phyloP scores from a whole-genome alignment of 768 basidiomycete species.

The Polyporus arcularius region DNA sequence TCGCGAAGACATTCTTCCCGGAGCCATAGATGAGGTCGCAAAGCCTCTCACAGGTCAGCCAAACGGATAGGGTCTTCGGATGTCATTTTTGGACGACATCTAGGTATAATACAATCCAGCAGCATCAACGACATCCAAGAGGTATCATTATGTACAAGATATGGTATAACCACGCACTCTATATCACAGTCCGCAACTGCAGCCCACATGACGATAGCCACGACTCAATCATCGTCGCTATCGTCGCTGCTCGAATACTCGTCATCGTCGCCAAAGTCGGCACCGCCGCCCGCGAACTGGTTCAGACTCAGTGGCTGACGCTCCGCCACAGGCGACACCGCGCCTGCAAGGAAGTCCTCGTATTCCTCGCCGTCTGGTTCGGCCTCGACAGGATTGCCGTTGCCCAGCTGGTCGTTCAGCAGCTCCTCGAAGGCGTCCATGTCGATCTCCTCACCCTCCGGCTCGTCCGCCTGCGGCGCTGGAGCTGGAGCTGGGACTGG shows the following conservation, averaged over 20 bases:
- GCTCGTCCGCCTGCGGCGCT: conserved; percentile 11
- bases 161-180: not conserved
- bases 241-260: conserved; percentile 30
- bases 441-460: conserved; percentile 26
- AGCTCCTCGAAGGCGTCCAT: conserved; percentile 20
- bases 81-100: too few relatives aligned
- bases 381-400: not conserved
- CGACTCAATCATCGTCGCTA: conserved; percentile 29
- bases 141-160: not conserved
- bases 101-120: too few relatives aligned
- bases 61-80: too few relatives aligned
- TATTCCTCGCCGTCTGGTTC: conserved; percentile 15
- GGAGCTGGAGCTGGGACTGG: not conserved
- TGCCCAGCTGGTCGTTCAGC: conserved; percentile 16
- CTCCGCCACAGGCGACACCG: conserved; percentile 21
- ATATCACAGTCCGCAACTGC: not conserved
- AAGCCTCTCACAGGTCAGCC: too few relatives aligned
- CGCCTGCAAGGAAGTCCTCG: conserved; percentile 21
- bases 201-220: not conserved
- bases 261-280: conserved; percentile 27
- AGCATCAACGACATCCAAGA: too few relatives aligned
- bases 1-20: not conserved
- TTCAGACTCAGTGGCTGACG: conserved; percentile 14
- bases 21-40: too few relatives aligned
- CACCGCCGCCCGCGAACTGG: conserved; percentile 5